These are phyloP conservation scores for Phytophthora fragariaefolia DNA, from an alignment of 352 stramenopile species.

Conservation along the genomic window DNA sequence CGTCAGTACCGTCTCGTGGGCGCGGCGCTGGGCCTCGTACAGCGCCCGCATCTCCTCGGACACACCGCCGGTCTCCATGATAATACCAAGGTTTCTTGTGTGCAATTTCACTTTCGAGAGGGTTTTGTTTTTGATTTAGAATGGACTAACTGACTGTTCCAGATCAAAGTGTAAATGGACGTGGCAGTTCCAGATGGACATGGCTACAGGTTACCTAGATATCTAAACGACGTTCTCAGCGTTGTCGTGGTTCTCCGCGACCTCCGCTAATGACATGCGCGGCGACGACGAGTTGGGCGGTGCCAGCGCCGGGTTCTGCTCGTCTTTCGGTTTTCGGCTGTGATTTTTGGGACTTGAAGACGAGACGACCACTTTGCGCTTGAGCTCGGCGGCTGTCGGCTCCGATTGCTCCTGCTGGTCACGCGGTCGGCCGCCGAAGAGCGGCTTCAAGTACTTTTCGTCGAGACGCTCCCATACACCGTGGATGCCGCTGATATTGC, in stretches of 20 bases:
- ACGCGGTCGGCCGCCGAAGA: conserved; percentile 62
- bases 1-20: conserved; percentile 75
- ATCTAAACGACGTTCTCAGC: conserved; percentile 38
- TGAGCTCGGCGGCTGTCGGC: conserved; percentile 23
- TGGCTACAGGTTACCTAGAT: conserved; percentile 18
- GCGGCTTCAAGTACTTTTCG: conserved; percentile 76
- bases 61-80: conserved; percentile 32
- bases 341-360: conserved; percentile 18
- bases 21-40: conserved; percentile 69
- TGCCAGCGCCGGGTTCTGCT: conserved; percentile 16
- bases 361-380: conserved; percentile 19
- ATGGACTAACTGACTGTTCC: not conserved
- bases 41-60: conserved; percentile 80
- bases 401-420: conserved; percentile 34
- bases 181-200: conserved; percentile 18
- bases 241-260: conserved; percentile 58
- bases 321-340: conserved; percentile 16
- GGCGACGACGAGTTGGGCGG: conserved; percentile 30
- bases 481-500: conserved; percentile 58
- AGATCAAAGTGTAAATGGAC: not conserved
- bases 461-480: conserved; percentile 68
- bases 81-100: too few species aligned
- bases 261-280: conserved; percentile 58
- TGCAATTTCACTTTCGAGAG: too few species aligned
- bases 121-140: too few species aligned